Evolutionary conservation across 495 filamentous ascomycete genomes (phyloP), one percentile per base, ranked within the genome.

Genomic region (Sphaerosporella brunnea): DNA sequence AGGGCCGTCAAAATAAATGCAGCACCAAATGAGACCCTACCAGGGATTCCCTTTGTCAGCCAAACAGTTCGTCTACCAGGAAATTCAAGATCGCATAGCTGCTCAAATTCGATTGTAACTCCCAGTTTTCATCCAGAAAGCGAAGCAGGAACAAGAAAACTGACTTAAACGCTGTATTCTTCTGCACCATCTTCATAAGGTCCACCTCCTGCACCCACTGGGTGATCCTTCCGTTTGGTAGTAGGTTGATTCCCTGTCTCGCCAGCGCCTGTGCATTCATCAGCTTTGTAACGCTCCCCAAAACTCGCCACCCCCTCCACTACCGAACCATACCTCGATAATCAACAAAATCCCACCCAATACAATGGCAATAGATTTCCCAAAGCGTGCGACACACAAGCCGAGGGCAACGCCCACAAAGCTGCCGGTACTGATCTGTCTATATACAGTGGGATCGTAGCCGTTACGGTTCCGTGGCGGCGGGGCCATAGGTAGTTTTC

Each of bases 111-210:
- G 9, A 32, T 32, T 13, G 7, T 5, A 32, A 13, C 5, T 5
- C 13, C 13, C 7, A 32, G 13, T 5, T 32, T 32, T 32, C 28
- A 32, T 32, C 28, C 5, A 32, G 5, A 32, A 32, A 5, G 28
- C 28, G 7, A 32, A 32, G 13, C 5, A 5, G 28, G 13, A 32
- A 37, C 15, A 37, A 37, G 35, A 15, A 15, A 18, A 18, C 40
- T 11, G 13, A 59, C 55, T 58, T 59, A 36, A 58, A 58, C 21
- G 56, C 45, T 28, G 52, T 59, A 41, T 59, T 55, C 45, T 49
- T 26, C 34, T 39, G 54, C 19, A 59, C 34, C 18, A 59, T n/a
- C 2, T 42, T 48, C 21, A 42, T 54, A 3, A 58, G 48, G 36
- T 58, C 51, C 13, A 59, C 47, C 16, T 52, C 42, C 23, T 54